Evolutionary conservation across 805 yeast species (phyloP), one percentile per base, ranked within the genome.

Genomic region (Saccharomyces jurei): DNA sequence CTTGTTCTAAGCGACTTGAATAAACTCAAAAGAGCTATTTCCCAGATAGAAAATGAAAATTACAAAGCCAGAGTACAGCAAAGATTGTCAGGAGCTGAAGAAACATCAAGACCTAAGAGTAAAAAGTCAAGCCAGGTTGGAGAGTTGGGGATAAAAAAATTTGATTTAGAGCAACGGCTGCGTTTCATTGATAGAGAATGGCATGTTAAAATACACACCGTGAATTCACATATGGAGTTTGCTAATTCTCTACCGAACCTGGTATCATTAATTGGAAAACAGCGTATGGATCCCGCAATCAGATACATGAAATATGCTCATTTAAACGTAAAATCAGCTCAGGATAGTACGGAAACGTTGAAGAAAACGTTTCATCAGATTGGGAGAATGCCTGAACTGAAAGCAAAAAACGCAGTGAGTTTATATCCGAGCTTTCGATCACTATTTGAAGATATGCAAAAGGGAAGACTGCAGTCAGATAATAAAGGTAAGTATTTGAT

Each of bases 271-370:
- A 74, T 85, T 6, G 75, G 82, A 0, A 64, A 70, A 14, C 71
- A 80, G 11, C 62, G 81, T 30, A 80, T 81, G 66, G 89, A 84
- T 62, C 80, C 80, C 25, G 68, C 69, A 41, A 77, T 81, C 56
- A 68, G 89, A 57, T 79, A 81, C 63, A 73, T 75, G 54, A 78
- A 78, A 41, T 74, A 81, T 53, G 77, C 85, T 0, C 81, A 80
- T 58, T 67, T 86, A 8, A 83, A 84, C 4, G 71, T 83, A 10
- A 77, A 74, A 61, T 81, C 87, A 5, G 87, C 87, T 0, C 68
- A 72, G 11, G 78, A 77, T 59, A 60, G 71, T 3, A 67, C 69
- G 26, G 80, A 79, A 47, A 76, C 82, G 0, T 78, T 75, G 59
- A 58, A 74, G 4, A 78, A 78, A 58, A 75, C 82, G 53, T 58